Percentiles rank a stretch among this genome's conserved stretches.
Conservation (phyloP, 768 basidiomycete genomes). For the Russula earlei region DNA sequence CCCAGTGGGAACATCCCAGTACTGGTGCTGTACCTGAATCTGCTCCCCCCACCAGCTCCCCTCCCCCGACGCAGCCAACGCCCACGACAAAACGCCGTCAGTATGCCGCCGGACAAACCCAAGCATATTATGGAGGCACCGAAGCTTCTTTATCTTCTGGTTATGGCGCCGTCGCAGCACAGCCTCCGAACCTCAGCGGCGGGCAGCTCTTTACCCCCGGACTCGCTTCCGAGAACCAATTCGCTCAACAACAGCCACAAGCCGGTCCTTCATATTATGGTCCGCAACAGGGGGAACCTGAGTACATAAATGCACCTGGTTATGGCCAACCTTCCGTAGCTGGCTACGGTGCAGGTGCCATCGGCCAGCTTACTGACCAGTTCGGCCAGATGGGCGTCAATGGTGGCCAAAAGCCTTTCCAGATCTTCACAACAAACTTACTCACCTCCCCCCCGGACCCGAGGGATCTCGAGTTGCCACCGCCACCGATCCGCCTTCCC, state of each 20-base stretch:
- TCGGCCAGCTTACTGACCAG: slow-evolving; percentile 69
- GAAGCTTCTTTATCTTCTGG: slow-evolving; percentile 34
- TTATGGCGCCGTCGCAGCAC: slow-evolving; percentile 38
- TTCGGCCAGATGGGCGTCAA: slow-evolving; percentile 80
- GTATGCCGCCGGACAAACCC: slow-evolving; percentile 90
- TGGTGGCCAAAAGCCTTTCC: slow-evolving; percentile 59
- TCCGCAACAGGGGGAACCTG: slow-evolving; percentile 29
- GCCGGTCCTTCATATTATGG: slow-evolving; percentile 43
- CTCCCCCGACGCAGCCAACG: slow-evolving; percentile 29
- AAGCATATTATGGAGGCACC: slow-evolving; percentile 64
- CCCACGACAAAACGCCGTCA: slow-evolving; percentile 67
- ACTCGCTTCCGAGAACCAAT: slow-evolving; percentile 59
- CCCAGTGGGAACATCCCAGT: slow-evolving; percentile 82
- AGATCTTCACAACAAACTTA: slow-evolving; percentile 82
- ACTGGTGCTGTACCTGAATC: slow-evolving; percentile 30
- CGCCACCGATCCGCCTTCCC: slow-evolving; percentile 85
- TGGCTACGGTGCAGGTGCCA: slow-evolving; percentile 30
- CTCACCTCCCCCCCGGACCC: slow-evolving; percentile 91
- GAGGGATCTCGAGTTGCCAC: slow-evolving; percentile 65
- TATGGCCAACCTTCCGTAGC: slow-evolving; percentile 37
- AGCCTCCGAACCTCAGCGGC: slow-evolving; percentile 32
- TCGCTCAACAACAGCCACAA: slow-evolving; percentile 36
- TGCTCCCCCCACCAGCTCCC: slow-evolving; percentile 36
- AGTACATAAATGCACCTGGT: slow-evolving; percentile 37
- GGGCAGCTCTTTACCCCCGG: slow-evolving; percentile 82